Base-by-base conservation (phyloP, 345 rosid genomes). In the Erysimum cheiranthoides region DNA sequence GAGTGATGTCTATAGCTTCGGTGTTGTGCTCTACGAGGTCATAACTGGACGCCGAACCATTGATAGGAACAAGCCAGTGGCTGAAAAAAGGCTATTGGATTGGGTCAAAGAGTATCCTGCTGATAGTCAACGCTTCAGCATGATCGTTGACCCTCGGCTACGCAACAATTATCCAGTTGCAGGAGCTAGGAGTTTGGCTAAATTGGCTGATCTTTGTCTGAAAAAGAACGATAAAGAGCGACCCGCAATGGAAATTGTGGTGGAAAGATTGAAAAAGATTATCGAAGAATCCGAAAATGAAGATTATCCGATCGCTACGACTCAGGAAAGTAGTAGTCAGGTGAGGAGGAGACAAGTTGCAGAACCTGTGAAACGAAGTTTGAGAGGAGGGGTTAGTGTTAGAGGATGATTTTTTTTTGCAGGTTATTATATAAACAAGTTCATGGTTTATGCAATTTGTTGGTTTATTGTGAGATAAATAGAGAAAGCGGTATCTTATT, bases 1-100 rank as follows among this genome's bases (percentile, higher is more conserved):
- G 62, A 91, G 97, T 32, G 98, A 91, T 46, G 97, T 91, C 0
- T 93, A 93, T 85, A 91, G 98, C 77, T 91, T 88, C 36, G 98
- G 98, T 7, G 97, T 93, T 17, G 97, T 90, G 2, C 73, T 86
- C 8, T 93, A 90, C 18, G 98, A 93, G 86, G 82, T 87, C 74
- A 86, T 93, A 14, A 81, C 95, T 0, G 98, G 98, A 10, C 87
- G 98, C 66, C 58, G 97, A 52, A 84, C 91, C 8, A 52, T 88
- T 43, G 97, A 94, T 74, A 73, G 90, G 68, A 88, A 84, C 84
- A 87, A 78, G 31, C 97, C 96, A 13, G 81, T 66, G 18, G 63
- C 78, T 35, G 96, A 93, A 75, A 85, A 85, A 84, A 83, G 66
- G 39, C 84, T 93, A 43, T 72, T 90, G 58, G 88, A 90, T 47